phyloP scores from a whole-genome alignment of 495 filamentous ascomycete genomes.

The Cercophora sp. region DNA sequence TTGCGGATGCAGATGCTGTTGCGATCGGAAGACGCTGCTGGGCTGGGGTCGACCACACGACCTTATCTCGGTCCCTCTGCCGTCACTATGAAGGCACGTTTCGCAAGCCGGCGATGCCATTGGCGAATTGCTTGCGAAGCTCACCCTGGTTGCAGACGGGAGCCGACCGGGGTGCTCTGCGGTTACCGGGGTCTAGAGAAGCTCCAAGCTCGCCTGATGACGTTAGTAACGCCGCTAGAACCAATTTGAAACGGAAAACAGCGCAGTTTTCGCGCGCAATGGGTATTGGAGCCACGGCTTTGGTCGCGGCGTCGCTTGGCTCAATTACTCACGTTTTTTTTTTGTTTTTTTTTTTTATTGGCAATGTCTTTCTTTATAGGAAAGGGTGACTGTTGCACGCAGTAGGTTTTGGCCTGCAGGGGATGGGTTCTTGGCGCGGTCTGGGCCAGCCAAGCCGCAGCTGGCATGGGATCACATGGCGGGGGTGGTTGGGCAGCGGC shows the following conservation, averaged over 20 bases:
- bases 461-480: neutral
- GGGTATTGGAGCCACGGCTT: too few relatives aligned
- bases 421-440: neutral
- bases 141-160: neutral
- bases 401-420: neutral
- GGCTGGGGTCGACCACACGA: neutral
- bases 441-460: neutral
- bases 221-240: neutral
- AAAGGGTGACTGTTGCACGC: too few relatives aligned
- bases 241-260: neutral
- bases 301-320: too few relatives aligned
- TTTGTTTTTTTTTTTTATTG: too few relatives aligned
- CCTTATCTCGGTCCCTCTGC: slow-evolving; percentile 3
- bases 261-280: too few relatives aligned
- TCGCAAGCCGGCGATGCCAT: slow-evolving; percentile 17
- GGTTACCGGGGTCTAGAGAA: neutral
- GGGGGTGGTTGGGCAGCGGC: slow-evolving; percentile 2
- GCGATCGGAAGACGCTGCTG: neutral
- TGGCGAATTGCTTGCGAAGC: slow-evolving; percentile 24
- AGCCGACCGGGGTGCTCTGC: neutral
- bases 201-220: neutral
- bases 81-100: slow-evolving; percentile 25
- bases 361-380: too few relatives aligned
- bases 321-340: too few relatives aligned
- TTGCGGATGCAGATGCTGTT: neutral